phyloP scores from a whole-genome alignment of 148 eudicot genomes.

The Rhododendron williamsianum region DNA sequence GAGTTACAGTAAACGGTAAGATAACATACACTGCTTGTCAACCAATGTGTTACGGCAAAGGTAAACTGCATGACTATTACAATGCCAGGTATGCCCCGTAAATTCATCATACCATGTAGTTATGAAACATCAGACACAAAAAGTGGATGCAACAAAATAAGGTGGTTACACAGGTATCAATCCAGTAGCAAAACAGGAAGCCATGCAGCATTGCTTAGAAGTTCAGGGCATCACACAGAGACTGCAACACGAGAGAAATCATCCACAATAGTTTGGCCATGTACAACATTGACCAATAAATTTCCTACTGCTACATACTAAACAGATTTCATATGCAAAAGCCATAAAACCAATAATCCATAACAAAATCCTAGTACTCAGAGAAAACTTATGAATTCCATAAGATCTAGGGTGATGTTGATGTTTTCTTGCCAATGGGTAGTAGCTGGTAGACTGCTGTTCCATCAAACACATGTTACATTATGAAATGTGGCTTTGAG shows the following conservation, averaged over 20 bases:
- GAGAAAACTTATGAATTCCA: neutral
- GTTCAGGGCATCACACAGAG: neutral
- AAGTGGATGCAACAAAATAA: neutral
- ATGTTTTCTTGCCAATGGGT: neutral
- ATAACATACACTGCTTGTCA: neutral
- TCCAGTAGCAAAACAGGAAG: neutral
- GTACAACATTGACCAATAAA: neutral
- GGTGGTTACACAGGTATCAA: neutral
- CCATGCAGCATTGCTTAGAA: neutral
- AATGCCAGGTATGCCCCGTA: neutral
- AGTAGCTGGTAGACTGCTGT: conserved; percentile 20
- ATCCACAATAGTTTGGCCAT: neutral
- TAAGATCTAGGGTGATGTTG: neutral
- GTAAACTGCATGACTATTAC: neutral
- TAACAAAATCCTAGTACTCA: neutral
- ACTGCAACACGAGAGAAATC: neutral
- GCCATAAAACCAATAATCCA: neutral
- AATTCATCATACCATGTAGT: neutral
- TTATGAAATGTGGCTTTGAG: neutral
- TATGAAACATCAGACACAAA: neutral
- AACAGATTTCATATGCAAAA: neutral
- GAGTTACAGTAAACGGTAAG: neutral
- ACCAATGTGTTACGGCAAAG: neutral
- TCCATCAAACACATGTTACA: conserved; percentile 3
- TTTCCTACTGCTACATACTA: neutral